A percentile compares a stretch with the other conserved stretches of the same genome.
Evolutionary conservation across 1,139 yeast species (phyloP).

Genomic region (Diutina mesorugosa): DNA sequence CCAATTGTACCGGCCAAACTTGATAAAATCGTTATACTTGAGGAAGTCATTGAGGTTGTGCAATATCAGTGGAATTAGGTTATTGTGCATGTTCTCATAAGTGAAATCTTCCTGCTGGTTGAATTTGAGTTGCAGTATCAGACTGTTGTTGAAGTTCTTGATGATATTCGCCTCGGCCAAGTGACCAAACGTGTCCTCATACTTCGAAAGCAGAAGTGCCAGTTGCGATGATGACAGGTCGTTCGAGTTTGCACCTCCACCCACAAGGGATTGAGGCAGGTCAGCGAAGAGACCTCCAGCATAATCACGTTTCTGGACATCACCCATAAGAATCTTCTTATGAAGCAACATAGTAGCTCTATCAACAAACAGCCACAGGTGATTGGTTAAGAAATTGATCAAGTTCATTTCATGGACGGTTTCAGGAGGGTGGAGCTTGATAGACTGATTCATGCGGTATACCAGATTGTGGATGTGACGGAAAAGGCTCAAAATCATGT

Average conservation of each 20-base stretch:
- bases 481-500: slow-evolving; percentile 35
- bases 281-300: not conserved
- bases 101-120: slow-evolving; percentile 22
- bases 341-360: slow-evolving; percentile 43
- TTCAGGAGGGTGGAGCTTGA: slow-evolving; percentile 10
- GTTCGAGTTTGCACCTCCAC: not conserved
- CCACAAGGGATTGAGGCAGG: not conserved
- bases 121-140: slow-evolving; percentile 24
- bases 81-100: slow-evolving; percentile 38
- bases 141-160: slow-evolving; percentile 20
- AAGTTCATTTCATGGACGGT: slow-evolving; percentile 31
- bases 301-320: not conserved
- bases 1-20: slow-evolving; percentile 45
- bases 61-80: slow-evolving; percentile 43
- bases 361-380: slow-evolving; percentile 43
- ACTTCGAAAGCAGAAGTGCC: slow-evolving; percentile 20
- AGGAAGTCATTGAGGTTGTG: slow-evolving; percentile 45
- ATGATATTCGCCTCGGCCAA: slow-evolving; percentile 28
- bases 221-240: not conserved
- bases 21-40: slow-evolving; percentile 33
- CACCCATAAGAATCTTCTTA: slow-evolving; percentile 29
- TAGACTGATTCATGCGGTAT: slow-evolving; percentile 9
- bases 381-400: slow-evolving; percentile 33
- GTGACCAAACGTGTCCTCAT: slow-evolving; percentile 30
- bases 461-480: slow-evolving; percentile 36